Evolutionary conservation across 1,284 basidiomycete genomes (phyloP).

Genomic region (Sporisorium graminicola): DNA sequence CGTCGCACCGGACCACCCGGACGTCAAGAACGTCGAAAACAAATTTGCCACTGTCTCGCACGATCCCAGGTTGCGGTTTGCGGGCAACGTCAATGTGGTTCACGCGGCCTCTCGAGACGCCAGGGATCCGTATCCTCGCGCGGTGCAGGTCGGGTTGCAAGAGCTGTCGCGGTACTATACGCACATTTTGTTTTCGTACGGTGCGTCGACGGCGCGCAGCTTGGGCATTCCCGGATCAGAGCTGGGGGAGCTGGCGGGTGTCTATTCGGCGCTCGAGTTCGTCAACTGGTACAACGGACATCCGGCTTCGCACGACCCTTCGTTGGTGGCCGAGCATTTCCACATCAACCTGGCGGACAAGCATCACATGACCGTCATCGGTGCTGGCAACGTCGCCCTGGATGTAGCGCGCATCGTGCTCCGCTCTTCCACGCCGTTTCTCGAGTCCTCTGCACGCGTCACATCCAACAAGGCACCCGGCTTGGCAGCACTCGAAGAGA

Average conservation of each 20-base stretch:
- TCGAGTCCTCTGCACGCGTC: conserved; percentile 23
- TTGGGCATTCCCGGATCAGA: conserved; percentile 72
- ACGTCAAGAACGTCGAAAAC: conserved; percentile 99
- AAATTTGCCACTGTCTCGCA: conserved; percentile 81
- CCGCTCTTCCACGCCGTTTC: conserved; percentile 60
- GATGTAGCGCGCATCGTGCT: conserved; percentile 93
- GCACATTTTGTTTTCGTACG: conserved; percentile 84
- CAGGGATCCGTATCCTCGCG: conserved; percentile 72
- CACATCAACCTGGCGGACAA: conserved; percentile 74
- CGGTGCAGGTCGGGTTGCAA: conserved; percentile 75
- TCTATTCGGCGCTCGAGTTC: conserved; percentile 83
- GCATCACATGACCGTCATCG: conserved; percentile 84
- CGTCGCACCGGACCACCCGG: conserved; percentile 98
- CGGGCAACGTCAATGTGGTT: conserved; percentile 89
- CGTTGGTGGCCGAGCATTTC: conserved; percentile 3
- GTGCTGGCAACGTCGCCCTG: conserved; percentile 95
- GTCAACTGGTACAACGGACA: conserved; percentile 99
- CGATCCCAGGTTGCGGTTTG: conserved; percentile 73
- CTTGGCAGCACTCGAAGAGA: conserved; percentile 76
- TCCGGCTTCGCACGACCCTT: conserved; percentile 73
- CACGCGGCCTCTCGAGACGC: conserved; percentile 26
- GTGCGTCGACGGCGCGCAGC: conserved; percentile 76
- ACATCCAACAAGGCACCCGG: conserved; percentile 41
- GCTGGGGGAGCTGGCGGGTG: conserved; percentile 73
- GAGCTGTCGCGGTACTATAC: conserved; percentile 79